These are phyloP conservation scores for Rhizopus stolonifer DNA, from an alignment of 371 early-diverging fungal species.

Conservation along the genomic window DNA sequence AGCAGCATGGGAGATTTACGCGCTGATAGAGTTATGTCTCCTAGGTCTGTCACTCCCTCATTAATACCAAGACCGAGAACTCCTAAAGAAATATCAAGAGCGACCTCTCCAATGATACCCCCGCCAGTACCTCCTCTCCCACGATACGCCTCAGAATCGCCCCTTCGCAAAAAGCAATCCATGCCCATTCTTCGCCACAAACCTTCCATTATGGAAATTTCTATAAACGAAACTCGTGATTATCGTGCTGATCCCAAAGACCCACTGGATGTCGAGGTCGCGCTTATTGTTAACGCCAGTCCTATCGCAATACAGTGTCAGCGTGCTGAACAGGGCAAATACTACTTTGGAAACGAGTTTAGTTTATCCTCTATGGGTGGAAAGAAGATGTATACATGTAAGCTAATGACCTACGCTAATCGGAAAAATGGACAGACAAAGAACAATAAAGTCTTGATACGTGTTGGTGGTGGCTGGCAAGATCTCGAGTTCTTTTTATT, in stretches of 20 bases:
- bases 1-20: slow-evolving; percentile 35
- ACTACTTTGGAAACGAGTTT: slow-evolving; percentile 60
- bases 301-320: slow-evolving; percentile 52
- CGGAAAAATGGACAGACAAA: slow-evolving; percentile 20
- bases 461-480: slow-evolving; percentile 72
- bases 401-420: slow-evolving; percentile 45
- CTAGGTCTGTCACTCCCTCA: slow-evolving; percentile 43
- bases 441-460: slow-evolving; percentile 60
- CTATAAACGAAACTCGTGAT: slow-evolving; percentile 7
- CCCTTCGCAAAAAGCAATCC: slow-evolving; percentile 32
- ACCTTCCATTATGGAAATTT: slow-evolving; percentile 15
- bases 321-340: slow-evolving; percentile 44
- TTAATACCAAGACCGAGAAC: slow-evolving; percentile 52
- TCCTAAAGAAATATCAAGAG: slow-evolving; percentile 19
- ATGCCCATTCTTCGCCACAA: slow-evolving; percentile 22
- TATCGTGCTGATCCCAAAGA: slow-evolving; percentile 52
- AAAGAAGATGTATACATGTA: slow-evolving; percentile 50
- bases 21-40: slow-evolving; percentile 11
- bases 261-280: slow-evolving; percentile 60
- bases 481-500: slow-evolving; percentile 62
- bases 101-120: slow-evolving; percentile 35
- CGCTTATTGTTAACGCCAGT: slow-evolving; percentile 53
- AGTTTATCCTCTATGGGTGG: slow-evolving; percentile 44
- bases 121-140: slow-evolving; percentile 35
- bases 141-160: slow-evolving; percentile 4